Evolutionary conservation across 2,329 filamentous ascomycete genomes (phyloP).

Genomic region (Fusarium albosuccineum): DNA sequence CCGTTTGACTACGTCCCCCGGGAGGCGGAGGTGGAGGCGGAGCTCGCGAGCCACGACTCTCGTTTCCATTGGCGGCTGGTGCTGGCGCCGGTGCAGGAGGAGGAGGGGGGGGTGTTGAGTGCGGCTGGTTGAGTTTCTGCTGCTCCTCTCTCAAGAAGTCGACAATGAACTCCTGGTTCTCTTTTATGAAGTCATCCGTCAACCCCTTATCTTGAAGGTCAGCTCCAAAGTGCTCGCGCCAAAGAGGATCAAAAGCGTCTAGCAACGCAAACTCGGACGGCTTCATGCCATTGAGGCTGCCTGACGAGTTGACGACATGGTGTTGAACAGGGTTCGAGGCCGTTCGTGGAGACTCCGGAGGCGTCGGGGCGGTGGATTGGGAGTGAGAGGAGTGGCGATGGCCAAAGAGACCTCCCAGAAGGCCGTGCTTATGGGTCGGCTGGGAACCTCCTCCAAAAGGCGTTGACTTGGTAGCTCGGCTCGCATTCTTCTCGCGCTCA

Average conservation of each 20-base stretch:
- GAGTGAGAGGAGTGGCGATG: slow-evolving; percentile 70
- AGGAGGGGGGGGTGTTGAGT: slow-evolving; percentile 42
- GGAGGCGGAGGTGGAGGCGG: slow-evolving; percentile 56
- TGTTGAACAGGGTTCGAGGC: slow-evolving; percentile 54
- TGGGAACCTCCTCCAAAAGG: slow-evolving; percentile 73
- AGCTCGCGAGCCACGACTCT: slow-evolving; percentile 48
- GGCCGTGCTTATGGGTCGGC: slow-evolving; percentile 56
- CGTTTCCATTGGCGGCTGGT: slow-evolving; percentile 49
- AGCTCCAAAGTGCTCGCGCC: slow-evolving; percentile 75
- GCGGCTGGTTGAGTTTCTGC: slow-evolving; percentile 51
- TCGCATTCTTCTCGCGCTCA: slow-evolving; percentile 94
- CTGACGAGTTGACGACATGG: slow-evolving; percentile 57
- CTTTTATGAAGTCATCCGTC: slow-evolving; percentile 75
- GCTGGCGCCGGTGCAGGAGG: slow-evolving; percentile 45
- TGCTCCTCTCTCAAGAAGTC: slow-evolving; percentile 72
- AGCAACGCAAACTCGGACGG: slow-evolving; percentile 68
- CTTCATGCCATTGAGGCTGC: slow-evolving; percentile 61
- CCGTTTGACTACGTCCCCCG: slow-evolving; percentile 20
- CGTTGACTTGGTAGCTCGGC: slow-evolving; percentile 84
- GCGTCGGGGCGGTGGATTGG: slow-evolving; percentile 68
- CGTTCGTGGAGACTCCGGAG: slow-evolving; percentile 68
- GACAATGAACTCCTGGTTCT: slow-evolving; percentile 77
- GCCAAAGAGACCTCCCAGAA: slow-evolving; percentile 73
- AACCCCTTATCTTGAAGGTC: slow-evolving; percentile 73
- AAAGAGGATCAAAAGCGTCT: slow-evolving; percentile 74